Percentiles rank a stretch among this genome's conserved stretches.
Evolutionary conservation across 2,329 filamentous ascomycete genomes (phyloP).

Genomic region (Septoria linicola): DNA sequence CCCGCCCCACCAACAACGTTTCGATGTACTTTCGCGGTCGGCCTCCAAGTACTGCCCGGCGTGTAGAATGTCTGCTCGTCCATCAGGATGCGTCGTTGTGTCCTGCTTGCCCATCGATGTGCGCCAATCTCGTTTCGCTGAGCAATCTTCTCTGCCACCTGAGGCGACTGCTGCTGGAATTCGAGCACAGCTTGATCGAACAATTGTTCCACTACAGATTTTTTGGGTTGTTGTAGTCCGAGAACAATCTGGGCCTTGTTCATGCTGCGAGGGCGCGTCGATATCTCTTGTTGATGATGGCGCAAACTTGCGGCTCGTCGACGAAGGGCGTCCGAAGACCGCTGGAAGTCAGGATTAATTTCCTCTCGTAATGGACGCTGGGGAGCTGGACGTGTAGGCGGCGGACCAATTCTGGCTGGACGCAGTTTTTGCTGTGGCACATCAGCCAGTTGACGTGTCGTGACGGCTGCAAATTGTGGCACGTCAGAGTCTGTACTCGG

Average conservation of each 20-base stretch:
- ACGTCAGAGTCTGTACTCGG: neutral
- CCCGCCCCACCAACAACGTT: neutral
- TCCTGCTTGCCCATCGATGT: slow-evolving; percentile 1
- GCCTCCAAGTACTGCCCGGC: slow-evolving; percentile 8
- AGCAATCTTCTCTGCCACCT: slow-evolving; percentile 4
- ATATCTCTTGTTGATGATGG: neutral
- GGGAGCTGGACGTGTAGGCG: neutral
- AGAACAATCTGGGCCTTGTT: slow-evolving; percentile 7
- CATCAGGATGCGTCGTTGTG: neutral
- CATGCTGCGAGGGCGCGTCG: neutral
- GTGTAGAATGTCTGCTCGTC: slow-evolving; percentile 4
- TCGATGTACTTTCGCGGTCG: slow-evolving; percentile 9
- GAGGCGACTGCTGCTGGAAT: slow-evolving; percentile 2
- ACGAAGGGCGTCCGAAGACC: neutral
- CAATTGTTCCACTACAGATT: slow-evolving; percentile 11
- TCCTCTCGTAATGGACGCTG: neutral
- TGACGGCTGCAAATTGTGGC: neutral
- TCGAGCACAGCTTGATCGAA: slow-evolving; percentile 12
- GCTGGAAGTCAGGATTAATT: neutral
- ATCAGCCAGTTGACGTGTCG: neutral
- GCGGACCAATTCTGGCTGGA: neutral
- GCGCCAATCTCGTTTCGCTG: slow-evolving; percentile 4
- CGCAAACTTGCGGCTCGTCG: slow-evolving; percentile 7
- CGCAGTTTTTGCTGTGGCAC: neutral
- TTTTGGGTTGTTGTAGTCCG: slow-evolving; percentile 3